Evolutionary conservation across 1,284 basidiomycete genomes (phyloP), one percentile per base, ranked within the genome.

Genomic region (Malassezia nana): DNA sequence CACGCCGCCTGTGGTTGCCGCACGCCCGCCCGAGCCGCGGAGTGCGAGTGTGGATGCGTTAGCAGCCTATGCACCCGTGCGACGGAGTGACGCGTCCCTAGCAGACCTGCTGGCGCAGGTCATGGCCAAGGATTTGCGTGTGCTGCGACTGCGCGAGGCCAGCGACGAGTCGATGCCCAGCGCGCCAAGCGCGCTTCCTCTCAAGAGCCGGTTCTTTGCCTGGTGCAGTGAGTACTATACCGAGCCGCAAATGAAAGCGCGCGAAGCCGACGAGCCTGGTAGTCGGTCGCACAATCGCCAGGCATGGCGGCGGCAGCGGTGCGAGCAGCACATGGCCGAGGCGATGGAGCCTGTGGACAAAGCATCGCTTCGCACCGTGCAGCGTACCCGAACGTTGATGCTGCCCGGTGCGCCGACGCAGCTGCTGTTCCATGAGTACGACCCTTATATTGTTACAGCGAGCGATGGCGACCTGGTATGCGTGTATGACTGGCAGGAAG

Each of bases 221-320:
- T 96, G 89, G 88, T 90, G 89, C 57, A 83, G 84, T 67, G 91
- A 96, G 72, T 96, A 96, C 75, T 98, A 95, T 78, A 90, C 87
- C 59, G 91, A 96, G 75, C 90, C 92, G 4, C 92, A 74, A 55
- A 74, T 74, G 71, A 84, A 88, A 57, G 53, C 90, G 80, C 83
- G 87, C 16, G 92, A 98, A 74, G 83, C 83, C 4, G 90, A 96
- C 69, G 94, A 98, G 75, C 89, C 91, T 15, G 92, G 92, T 3
- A 91, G 87, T 59, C 78, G 86, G 42, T 84, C 86, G 65, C 96
- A 92, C 72, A 96, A 95, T 69, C 87, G 92, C 66, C 89, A 95
- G 70, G 83, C 91, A 2, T 98, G 92, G 92, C 80, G 91, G 62
- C 85, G 92, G 66, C 81, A 86, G 62, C 82, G 90, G 50, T 95